These are phyloP conservation scores for Metschnikowia henanensis DNA, from an alignment of 805 yeast species.

Conservation along the genomic window DNA sequence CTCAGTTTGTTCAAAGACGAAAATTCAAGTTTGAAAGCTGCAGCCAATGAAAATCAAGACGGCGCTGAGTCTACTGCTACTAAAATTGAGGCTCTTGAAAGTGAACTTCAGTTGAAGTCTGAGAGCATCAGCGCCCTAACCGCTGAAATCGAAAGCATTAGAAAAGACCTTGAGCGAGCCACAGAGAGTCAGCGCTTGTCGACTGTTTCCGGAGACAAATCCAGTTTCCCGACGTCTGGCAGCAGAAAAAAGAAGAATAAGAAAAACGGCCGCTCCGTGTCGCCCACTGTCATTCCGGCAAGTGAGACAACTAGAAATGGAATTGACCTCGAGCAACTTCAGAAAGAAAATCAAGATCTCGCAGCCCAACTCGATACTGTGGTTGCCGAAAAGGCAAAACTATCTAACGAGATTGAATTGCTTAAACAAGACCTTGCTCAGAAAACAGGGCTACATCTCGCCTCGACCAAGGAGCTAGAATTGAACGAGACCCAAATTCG, in stretches of 20 bases:
- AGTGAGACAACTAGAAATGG: neutral
- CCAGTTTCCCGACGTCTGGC: neutral
- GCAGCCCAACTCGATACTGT: neutral
- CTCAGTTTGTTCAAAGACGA: neutral
- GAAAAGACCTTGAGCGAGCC: slow-evolving; percentile 1
- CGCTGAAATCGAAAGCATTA: neutral
- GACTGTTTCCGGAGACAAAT: no score
- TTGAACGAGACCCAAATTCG: slow-evolving; percentile 18
- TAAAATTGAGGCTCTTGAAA: slow-evolving; percentile 2
- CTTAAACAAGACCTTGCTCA: slow-evolving; percentile 10
- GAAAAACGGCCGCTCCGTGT: neutral
- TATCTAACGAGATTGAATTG: slow-evolving; percentile 6
- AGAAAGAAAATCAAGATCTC: neutral
- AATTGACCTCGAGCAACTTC: neutral
- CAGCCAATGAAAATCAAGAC: neutral
- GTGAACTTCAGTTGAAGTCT: neutral
- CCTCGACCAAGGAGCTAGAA: slow-evolving; percentile 7
- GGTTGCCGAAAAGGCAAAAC: neutral
- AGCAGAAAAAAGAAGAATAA: slow-evolving; percentile 3
- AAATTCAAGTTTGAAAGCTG: neutral
- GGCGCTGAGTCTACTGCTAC: neutral
- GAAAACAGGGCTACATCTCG: neutral
- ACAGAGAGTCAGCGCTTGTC: neutral
- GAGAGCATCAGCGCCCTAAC: slow-evolving; percentile 3
- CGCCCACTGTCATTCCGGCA: neutral